Percentiles rank a stretch among this genome's conserved stretches.
Evolutionary conservation across 2,329 filamentous ascomycete species (phyloP).

Genomic region (Fusarium oxysporum): DNA sequence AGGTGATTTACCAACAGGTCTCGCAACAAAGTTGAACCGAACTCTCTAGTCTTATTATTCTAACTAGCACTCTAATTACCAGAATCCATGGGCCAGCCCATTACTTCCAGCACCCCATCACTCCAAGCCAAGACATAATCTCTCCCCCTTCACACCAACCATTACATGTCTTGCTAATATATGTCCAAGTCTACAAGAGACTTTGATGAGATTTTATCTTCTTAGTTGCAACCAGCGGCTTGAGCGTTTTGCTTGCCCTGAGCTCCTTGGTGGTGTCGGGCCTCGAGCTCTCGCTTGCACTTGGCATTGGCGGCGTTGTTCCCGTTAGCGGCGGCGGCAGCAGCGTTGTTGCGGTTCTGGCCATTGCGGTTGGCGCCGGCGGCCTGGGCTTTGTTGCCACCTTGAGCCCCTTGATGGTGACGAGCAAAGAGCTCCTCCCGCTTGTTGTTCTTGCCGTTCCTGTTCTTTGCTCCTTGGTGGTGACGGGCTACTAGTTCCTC

Average conservation of each 20-base stretch:
- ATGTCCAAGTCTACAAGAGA: not conserved
- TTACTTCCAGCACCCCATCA: not conserved
- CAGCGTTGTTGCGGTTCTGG: not conserved
- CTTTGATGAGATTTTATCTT: not conserved
- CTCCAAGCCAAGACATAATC: not conserved
- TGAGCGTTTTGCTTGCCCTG: slow-evolving; percentile 9
- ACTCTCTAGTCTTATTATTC: slow-evolving; percentile 1
- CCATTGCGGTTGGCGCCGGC: not conserved
- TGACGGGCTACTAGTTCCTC: not conserved
- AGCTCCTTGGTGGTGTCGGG: slow-evolving; percentile 11
- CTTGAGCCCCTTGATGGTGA: not conserved
- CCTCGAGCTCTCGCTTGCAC: slow-evolving; percentile 5
- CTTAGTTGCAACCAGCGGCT: slow-evolving; percentile 16
- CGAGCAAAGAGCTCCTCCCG: not conserved
- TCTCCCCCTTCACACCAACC: not conserved
- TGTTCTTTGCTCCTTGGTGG: slow-evolving; percentile 5
- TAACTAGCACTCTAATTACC: slow-evolving; percentile 3
- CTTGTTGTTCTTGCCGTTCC: not conserved
- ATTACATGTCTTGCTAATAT: not conserved
- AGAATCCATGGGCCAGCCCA: slow-evolving; percentile 6
- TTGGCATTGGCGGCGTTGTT: not conserved
- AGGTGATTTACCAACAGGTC: too few species aligned
- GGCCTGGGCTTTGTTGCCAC: not conserved
- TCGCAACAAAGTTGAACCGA: not conserved
- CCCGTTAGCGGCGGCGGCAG: not conserved